Evolutionary conservation across 352 stramenopile genomes (phyloP).

Genomic region (Phytophthora foliorum): DNA sequence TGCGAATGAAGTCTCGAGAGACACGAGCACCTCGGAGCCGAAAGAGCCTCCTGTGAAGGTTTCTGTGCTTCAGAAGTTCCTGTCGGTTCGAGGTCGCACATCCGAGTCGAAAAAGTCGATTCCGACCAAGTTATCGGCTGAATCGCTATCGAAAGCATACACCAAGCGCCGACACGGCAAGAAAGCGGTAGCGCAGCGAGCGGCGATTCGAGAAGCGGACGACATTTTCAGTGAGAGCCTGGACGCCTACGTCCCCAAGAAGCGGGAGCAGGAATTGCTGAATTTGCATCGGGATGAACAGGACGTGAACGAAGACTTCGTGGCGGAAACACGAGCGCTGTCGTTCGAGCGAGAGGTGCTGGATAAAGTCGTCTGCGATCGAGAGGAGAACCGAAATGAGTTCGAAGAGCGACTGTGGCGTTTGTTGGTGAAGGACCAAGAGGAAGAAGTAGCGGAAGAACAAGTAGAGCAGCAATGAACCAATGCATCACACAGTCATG

Average conservation of each 20-base stretch:
- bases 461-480: neutral
- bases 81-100: conserved; percentile 19
- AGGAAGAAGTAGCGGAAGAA: neutral
- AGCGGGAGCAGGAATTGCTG: conserved; percentile 42
- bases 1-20: neutral
- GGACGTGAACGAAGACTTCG: conserved; percentile 46
- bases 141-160: conserved; percentile 48
- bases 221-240: conserved; percentile 51
- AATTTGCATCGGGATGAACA: conserved; percentile 63
- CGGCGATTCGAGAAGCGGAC: conserved; percentile 46
- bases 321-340: conserved; percentile 45
- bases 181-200: conserved; percentile 32
- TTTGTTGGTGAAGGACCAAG: conserved; percentile 18
- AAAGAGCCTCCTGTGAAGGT: conserved; percentile 12
- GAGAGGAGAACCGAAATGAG: conserved; percentile 51
- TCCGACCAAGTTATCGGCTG: conserved; percentile 10
- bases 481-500: neutral
- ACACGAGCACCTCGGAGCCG: neutral
- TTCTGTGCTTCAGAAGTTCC: conserved; percentile 30
- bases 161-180: conserved; percentile 50
- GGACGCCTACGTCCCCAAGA: conserved; percentile 67
- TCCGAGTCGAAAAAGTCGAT: neutral
- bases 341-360: conserved; percentile 64
- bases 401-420: conserved; percentile 44
- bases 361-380: conserved; percentile 59